These are phyloP conservation scores for Centella asiatica DNA, from an alignment of 129 eudicot genomes.

Conservation along the genomic window DNA sequence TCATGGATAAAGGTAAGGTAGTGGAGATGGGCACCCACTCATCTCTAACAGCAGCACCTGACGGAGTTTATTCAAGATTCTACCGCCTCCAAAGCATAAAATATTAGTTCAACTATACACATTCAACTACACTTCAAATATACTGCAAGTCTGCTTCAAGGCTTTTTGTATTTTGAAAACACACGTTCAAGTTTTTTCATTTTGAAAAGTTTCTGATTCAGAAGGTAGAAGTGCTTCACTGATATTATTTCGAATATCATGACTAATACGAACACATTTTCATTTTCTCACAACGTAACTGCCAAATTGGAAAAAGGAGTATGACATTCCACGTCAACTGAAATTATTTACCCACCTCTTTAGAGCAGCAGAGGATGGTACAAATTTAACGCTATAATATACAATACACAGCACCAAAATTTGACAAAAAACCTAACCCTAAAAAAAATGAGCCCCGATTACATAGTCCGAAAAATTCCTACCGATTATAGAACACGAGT, in stretches of 20 bases:
- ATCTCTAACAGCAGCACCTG: conserved; percentile 32
- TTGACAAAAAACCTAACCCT: too few species aligned
- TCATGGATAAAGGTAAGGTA: conserved; percentile 70
- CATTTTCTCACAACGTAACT: not conserved
- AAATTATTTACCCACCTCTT: too few species aligned
- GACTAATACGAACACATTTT: not conserved
- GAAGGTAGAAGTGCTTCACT: not conserved
- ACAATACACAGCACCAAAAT: too few species aligned
- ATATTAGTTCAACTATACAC: not conserved
- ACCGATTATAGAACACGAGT: too few species aligned
- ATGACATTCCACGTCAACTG: too few species aligned
- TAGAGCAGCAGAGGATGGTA: too few species aligned
- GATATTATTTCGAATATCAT: not conserved
- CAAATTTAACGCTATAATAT: too few species aligned
- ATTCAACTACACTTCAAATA: not conserved
- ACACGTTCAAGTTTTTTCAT: not conserved
- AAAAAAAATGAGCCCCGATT: too few species aligned
- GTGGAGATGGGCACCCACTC: conserved; percentile 66
- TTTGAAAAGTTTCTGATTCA: not conserved
- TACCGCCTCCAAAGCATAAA: conserved; percentile 48
- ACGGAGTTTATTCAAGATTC: conserved; percentile 65
- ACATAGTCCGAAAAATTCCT: too few species aligned
- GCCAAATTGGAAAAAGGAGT: not conserved
- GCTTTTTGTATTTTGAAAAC: too few species aligned
- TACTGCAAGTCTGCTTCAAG: not conserved